Conservation (phyloP, 345 rosid species). For the Angophora floribunda region DNA sequence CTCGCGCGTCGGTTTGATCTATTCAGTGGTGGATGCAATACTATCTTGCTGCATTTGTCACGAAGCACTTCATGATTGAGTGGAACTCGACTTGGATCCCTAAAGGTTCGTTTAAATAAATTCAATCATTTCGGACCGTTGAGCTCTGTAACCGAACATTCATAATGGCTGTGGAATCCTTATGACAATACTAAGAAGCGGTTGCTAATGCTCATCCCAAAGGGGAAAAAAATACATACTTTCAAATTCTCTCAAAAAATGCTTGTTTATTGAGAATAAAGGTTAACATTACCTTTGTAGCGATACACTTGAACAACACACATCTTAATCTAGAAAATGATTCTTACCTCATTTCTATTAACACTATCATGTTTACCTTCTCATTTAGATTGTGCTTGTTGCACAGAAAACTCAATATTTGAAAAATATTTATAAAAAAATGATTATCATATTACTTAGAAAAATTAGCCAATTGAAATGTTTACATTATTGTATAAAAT, state of each 20-base stretch:
- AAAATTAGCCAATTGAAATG: too few species aligned
- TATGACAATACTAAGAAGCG: neutral
- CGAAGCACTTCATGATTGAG: neutral
- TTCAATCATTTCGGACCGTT: neutral
- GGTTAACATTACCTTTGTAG: neutral
- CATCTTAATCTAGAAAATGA: neutral
- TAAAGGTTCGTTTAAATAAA: neutral
- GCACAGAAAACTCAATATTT: too few species aligned
- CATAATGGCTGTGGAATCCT: neutral
- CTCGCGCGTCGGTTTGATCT: neutral
- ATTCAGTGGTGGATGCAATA: neutral
- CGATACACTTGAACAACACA: neutral
- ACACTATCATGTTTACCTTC: neutral
- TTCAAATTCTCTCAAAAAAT: neutral
- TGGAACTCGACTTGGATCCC: neutral
- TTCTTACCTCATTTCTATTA: neutral
- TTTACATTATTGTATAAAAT: too few species aligned
- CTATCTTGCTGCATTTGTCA: neutral
- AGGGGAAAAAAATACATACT: neutral
- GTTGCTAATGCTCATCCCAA: neutral
- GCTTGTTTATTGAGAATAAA: neutral
- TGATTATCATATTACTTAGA: too few species aligned
- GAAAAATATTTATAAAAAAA: too few species aligned
- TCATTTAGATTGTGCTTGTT: neutral
- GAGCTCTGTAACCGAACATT: neutral